Base-by-base conservation (phyloP, 768 basidiomycete species). In the Auricularia cornea region DNA sequence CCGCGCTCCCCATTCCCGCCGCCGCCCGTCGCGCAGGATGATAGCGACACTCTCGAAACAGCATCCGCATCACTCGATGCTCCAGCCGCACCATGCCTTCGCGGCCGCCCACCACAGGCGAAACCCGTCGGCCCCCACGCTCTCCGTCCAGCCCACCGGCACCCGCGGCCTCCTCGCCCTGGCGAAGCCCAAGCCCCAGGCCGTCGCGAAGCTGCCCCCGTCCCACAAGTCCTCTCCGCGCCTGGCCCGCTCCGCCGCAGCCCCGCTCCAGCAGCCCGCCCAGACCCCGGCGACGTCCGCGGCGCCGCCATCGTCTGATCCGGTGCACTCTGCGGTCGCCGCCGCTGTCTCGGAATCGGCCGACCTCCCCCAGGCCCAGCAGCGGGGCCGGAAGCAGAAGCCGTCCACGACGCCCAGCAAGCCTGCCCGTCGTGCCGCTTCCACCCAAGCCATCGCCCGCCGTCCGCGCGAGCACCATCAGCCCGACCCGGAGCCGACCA, bases 91-190 rank as follows among this genome's bases (percentile, higher is more conserved):
- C 41, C 40, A 62, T 32, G 33, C 31, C 11, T 35, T 57, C 60
- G 72, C 73, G 70, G 68, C 70, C 8, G 65, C 67, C 44, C 71
- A 77, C 26, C 88, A 89, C 72, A 79, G 83, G 65, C 79, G 89
- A 61, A 83, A 84, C 70, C 84, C 88, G 23, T 89, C 89, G 0
- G 88, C 89, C 0, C 86, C 86, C 8, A 80, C 84, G 38, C 79
- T 85, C 65, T 29, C 40, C 26, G 84, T 88, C 3, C 87, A 88
- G 72, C 84, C 89, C 3, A 89, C 89, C 14, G 81, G 81, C 62
- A 88, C 84, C 0, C 89, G 89, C 0, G 89, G 89, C 70, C 80
- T 91, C 10, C 81, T 91, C 60, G 82, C 85, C 59, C 79, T 91
- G 59, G 83, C 87, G 61, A 87, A 85, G 78, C 85, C 84, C 14